Evolutionary conservation across 1,284 basidiomycete genomes (phyloP).

Genomic region (Naganishia cerealis): DNA sequence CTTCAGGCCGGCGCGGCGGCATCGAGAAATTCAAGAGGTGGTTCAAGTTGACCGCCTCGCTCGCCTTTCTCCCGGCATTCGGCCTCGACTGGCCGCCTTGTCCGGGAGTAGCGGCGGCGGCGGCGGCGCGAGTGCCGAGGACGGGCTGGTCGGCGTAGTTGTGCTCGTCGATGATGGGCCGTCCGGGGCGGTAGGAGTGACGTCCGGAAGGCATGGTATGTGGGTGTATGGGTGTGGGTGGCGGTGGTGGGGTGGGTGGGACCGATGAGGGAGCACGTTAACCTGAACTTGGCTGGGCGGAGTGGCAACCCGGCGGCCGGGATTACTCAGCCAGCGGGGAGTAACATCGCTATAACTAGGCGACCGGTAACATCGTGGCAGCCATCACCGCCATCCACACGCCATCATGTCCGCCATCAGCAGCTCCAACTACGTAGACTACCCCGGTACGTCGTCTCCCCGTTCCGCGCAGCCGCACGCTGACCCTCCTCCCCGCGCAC

Average conservation of each 20-base stretch:
- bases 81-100: neutral
- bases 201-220: neutral
- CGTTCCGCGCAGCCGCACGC: neutral
- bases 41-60: conserved; percentile 30
- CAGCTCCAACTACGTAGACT: conserved; percentile 31
- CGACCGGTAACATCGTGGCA: too few species aligned
- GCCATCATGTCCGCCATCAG: conserved; percentile 20
- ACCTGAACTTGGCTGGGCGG: neutral
- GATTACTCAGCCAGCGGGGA: conserved; percentile 4
- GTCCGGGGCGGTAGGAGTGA: conserved; percentile 12
- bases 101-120: neutral
- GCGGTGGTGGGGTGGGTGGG: neutral
- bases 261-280: neutral
- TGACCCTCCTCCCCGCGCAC: neutral
- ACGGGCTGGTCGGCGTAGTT: conserved; percentile 25
- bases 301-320: conserved; percentile 1
- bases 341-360: too few species aligned
- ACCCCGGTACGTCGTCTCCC: conserved; percentile 30
- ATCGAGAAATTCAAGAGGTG: conserved; percentile 33
- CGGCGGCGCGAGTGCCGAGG: neutral
- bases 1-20: conserved; percentile 9
- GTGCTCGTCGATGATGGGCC: conserved; percentile 18
- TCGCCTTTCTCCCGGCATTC: conserved; percentile 25
- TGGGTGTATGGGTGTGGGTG: neutral
- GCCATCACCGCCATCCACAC: too few species aligned